A percentile compares a stretch with the other conserved stretches of the same genome.
These are phyloP conservation scores for Teunomyces aglyptinius DNA, from an alignment of 805 yeast species.

Conservation along the genomic window DNA sequence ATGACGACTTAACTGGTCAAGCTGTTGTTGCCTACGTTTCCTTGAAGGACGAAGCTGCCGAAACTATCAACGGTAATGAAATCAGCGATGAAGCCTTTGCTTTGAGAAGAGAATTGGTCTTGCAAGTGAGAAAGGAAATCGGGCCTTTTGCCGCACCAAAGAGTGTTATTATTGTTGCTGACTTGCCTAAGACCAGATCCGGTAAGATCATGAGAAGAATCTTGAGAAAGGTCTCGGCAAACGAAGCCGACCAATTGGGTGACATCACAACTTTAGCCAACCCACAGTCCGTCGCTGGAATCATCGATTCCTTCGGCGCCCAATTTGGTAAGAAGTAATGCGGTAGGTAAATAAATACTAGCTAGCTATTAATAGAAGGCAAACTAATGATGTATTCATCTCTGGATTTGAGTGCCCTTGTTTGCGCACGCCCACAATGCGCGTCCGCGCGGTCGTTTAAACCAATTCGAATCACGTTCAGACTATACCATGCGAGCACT, in stretches of 20 bases:
- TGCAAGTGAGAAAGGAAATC: slow-evolving; percentile 74
- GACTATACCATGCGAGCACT: background rate
- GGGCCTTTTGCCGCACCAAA: slow-evolving; percentile 90
- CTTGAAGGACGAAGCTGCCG: slow-evolving; percentile 51
- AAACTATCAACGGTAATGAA: slow-evolving; percentile 25
- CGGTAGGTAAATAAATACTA: background rate
- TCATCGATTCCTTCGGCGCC: slow-evolving; percentile 45
- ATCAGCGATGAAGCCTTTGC: slow-evolving; percentile 47
- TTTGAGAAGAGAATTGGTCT: slow-evolving; percentile 59
- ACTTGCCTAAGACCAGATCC: slow-evolving; percentile 82
- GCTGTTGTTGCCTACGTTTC: slow-evolving; percentile 83
- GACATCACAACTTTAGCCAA: slow-evolving; percentile 76
- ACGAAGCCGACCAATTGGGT: slow-evolving; percentile 79
- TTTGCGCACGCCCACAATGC: background rate
- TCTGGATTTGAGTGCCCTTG: no score
- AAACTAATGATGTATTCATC: background rate
- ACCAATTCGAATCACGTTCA: background rate
- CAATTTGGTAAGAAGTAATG: slow-evolving; percentile 43
- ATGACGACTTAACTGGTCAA: slow-evolving; percentile 82
- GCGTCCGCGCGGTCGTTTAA: background rate
- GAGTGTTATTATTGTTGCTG: slow-evolving; percentile 66
- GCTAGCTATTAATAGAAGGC: background rate
- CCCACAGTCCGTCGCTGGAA: slow-evolving; percentile 68
- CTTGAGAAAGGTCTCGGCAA: slow-evolving; percentile 69
- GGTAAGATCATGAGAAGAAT: slow-evolving; percentile 89